phyloP scores from a whole-genome alignment of 768 basidiomycete species.

The Pleurotus tuoliensis region DNA sequence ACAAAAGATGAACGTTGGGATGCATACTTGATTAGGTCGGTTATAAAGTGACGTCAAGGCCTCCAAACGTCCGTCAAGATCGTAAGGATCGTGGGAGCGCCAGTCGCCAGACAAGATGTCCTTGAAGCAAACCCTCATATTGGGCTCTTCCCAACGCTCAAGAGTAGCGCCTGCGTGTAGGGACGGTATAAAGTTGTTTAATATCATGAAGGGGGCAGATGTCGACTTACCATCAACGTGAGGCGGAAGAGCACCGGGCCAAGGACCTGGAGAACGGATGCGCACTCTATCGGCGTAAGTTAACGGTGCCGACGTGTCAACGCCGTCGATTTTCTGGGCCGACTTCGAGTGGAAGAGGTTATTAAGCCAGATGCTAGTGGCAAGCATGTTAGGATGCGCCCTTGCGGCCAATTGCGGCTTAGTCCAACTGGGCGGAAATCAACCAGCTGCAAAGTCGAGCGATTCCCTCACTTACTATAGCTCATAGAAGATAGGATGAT shows the following conservation, averaged over 20 bases:
- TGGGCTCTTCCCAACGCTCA: slow-evolving; percentile 70
- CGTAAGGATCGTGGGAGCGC: slow-evolving; percentile 65
- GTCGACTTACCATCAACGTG: slow-evolving; percentile 37
- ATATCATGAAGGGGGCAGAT: not conserved
- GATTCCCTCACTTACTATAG: slow-evolving; percentile 50
- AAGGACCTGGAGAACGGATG: slow-evolving; percentile 61
- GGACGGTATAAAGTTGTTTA: no score
- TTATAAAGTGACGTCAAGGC: slow-evolving; percentile 65
- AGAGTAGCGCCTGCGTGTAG: slow-evolving; percentile 55
- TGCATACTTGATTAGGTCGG: slow-evolving; percentile 42
- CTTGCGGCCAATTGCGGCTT: slow-evolving; percentile 63
- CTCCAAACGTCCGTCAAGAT: slow-evolving; percentile 52
- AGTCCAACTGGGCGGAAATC: slow-evolving; percentile 29
- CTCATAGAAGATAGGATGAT: slow-evolving; percentile 71
- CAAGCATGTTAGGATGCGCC: slow-evolving; percentile 62
- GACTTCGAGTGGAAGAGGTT: slow-evolving; percentile 51
- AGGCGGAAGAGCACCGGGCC: slow-evolving; percentile 47
- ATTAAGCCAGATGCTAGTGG: slow-evolving; percentile 56
- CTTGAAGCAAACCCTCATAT: slow-evolving; percentile 54
- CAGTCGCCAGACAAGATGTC: slow-evolving; percentile 62
- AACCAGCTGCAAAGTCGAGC: not conserved
- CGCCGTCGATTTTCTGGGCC: slow-evolving; percentile 37
- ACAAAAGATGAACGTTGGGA: not conserved
- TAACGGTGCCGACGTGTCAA: slow-evolving; percentile 59
- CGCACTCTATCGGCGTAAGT: slow-evolving; percentile 73